phyloP scores from a whole-genome alignment of 306 rosid species.

The Rosa chinensis region DNA sequence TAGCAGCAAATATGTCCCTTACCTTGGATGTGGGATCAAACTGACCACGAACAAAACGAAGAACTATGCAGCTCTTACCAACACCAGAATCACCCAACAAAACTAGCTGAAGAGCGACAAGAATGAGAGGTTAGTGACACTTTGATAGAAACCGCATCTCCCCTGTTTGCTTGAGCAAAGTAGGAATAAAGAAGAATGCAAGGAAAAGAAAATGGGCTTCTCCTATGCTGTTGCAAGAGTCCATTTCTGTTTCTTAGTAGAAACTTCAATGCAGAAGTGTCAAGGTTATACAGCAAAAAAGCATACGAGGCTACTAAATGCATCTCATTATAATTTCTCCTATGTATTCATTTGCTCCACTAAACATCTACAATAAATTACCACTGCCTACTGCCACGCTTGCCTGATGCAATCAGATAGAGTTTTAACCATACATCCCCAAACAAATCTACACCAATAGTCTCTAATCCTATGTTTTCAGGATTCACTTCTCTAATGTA shows the following conservation, averaged over 20 bases:
- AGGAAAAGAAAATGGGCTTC: neutral
- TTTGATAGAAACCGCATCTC: neutral
- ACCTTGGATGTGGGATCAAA: constrained; percentile 99
- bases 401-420: neutral
- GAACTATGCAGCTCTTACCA: constrained; percentile 99
- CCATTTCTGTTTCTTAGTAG: neutral
- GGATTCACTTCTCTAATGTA: neutral
- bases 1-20: constrained; percentile 24
- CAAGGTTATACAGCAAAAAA: neutral
- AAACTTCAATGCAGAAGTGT: neutral
- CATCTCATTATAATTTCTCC: neutral
- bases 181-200: neutral
- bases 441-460: neutral
- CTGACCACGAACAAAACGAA: constrained; percentile 97
- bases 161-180: neutral
- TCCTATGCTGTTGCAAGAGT: neutral
- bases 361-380: neutral
- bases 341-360: neutral
- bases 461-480: neutral
- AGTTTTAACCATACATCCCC: neutral
- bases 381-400: neutral
- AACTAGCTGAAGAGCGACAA: constrained; percentile 66
- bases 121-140: constrained; percentile 24
- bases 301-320: neutral
- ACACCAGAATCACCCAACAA: constrained; percentile 99